A percentile compares a stretch with the other conserved stretches of the same genome.
Conservation (phyloP, 2,329 filamentous ascomycete genomes). For the Ilyonectria mors-panacis region DNA sequence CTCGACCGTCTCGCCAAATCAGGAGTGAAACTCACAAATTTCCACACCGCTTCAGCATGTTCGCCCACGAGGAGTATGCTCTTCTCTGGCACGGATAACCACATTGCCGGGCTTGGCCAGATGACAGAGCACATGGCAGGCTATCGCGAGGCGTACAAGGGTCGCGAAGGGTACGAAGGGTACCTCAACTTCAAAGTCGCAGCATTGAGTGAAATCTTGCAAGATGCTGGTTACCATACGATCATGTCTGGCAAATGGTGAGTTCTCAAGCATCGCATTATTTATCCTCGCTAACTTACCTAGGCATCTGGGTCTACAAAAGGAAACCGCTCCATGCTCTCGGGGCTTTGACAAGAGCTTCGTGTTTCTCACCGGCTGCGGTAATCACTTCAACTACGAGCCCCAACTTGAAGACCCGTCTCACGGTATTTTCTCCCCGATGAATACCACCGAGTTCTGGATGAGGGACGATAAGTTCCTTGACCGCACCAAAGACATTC, state of each 20-base stretch:
- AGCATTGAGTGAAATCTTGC: conserved; percentile 47
- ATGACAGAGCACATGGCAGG: conserved; percentile 59
- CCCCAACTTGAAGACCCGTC: conserved; percentile 51
- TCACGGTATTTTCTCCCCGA: conserved; percentile 12
- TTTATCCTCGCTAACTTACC: background rate
- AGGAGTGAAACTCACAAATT: conserved; percentile 69
- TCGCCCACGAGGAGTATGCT: conserved; percentile 72
- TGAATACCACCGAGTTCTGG: conserved; percentile 48
- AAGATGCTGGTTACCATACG: conserved; percentile 51
- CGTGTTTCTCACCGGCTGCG: conserved; percentile 58
- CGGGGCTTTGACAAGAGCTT: conserved; percentile 60
- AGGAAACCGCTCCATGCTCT: conserved; percentile 29
- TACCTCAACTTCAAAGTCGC: conserved; percentile 51
- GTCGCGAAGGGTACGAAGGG: conserved; percentile 48
- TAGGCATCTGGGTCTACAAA: conserved; percentile 37
- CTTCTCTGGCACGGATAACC: conserved; percentile 72
- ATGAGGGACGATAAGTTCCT: conserved; percentile 58
- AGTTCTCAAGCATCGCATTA: background rate
- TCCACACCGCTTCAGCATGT: conserved; percentile 72
- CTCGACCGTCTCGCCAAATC: conserved; percentile 65
- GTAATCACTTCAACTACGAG: conserved; percentile 70
- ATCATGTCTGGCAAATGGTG: conserved; percentile 52
- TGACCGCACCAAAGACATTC: conserved; percentile 57
- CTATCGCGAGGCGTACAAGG: conserved; percentile 17
- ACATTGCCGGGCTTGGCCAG: conserved; percentile 68